Base-by-base conservation (phyloP, 345 rosid genomes). In the Gossypioides kirkii region DNA sequence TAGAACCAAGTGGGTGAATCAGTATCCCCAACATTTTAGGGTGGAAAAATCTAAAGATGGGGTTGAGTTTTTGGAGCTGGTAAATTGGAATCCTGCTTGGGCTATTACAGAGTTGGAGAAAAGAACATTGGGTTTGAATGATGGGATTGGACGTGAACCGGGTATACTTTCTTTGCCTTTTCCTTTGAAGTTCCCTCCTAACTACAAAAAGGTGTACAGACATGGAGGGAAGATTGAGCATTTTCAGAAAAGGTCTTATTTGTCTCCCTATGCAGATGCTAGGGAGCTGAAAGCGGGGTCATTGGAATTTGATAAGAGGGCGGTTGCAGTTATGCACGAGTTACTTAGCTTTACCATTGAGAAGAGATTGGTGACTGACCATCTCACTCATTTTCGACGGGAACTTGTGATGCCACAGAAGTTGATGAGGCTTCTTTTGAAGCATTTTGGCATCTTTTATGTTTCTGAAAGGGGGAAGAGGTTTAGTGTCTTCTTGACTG, bases 381-480 rank as follows among this genome's bases (percentile, higher is more conserved):
- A 91, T 63, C 90, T 91, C 46, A 93, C 94, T 10, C 97, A 93
- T 79, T 93, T 88, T 68, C 84, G 96, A 60, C 73, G 79, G 36
- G 94, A 91, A 78, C 78, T 91, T 70, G 85, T 86, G 79, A 93
- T 91, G 94, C 96, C 98, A 8, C 96, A 93, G 76, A 93, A 90
- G 81, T 83, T 93, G 80, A 93, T 93, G 94, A 90, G 98, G 82
- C 85, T 93, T 61, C 85, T 93, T 42, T 71, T 93, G 74, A 93
- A 93, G 82, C 98, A 93, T 84, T 71, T 89, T 50, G 94, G 96
- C 73, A 86, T 91, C 68, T 91, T 93, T 80, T 91, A 93, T 62
- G 98, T 93, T 64, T 93, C 94, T 0, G 97, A 91, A 80, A 88
- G 97, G 76, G 98, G 98, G 46, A 93, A 91, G 82, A 88, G 97